phyloP scores from a whole-genome alignment of 352 stramenopile genomes.

The Pythium monospermum region DNA sequence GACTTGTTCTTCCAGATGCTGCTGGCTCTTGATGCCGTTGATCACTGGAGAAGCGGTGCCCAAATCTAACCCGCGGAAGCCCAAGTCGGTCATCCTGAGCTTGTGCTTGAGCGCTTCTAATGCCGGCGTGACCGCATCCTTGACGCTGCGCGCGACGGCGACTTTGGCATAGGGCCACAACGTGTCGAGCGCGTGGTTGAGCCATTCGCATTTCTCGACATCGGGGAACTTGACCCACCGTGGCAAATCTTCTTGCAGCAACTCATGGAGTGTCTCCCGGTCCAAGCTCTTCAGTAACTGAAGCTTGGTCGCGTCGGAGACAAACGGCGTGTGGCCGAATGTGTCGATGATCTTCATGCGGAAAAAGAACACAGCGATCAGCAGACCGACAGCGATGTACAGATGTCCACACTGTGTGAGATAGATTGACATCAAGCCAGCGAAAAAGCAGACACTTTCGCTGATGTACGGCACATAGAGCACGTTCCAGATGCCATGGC shows the following conservation, averaged over 20 bases:
- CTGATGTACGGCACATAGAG: slow-evolving; percentile 31
- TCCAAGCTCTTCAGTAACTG: slow-evolving; percentile 34
- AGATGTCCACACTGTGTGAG: slow-evolving; percentile 17
- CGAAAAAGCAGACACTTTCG: slow-evolving; percentile 26
- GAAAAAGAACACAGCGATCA: slow-evolving; percentile 31
- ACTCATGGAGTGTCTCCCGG: slow-evolving; percentile 32
- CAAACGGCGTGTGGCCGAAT: slow-evolving; percentile 21
- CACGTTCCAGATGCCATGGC: slow-evolving; percentile 24
- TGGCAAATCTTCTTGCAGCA: slow-evolving; percentile 37
- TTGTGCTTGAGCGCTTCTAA: slow-evolving; percentile 34
- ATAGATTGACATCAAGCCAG: slow-evolving; percentile 22
- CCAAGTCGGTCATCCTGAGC: slow-evolving; percentile 38
- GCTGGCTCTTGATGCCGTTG: slow-evolving; percentile 38
- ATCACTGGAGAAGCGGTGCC: slow-evolving; percentile 34
- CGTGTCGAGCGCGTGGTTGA: slow-evolving; percentile 38
- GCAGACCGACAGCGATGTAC: slow-evolving; percentile 20
- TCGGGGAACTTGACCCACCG: slow-evolving; percentile 45
- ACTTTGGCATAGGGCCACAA: slow-evolving; percentile 46
- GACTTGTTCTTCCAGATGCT: slow-evolving; percentile 37
- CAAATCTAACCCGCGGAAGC: slow-evolving; percentile 36
- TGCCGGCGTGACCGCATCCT: slow-evolving; percentile 30
- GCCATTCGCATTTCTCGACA: slow-evolving; percentile 44
- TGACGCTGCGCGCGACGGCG: slow-evolving; percentile 30
- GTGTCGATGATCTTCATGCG: slow-evolving; percentile 31
- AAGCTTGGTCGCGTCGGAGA: slow-evolving; percentile 33